Evolutionary conservation across 495 filamentous ascomycete species (phyloP).

Genomic region (Friedmanniomyces simplex): DNA sequence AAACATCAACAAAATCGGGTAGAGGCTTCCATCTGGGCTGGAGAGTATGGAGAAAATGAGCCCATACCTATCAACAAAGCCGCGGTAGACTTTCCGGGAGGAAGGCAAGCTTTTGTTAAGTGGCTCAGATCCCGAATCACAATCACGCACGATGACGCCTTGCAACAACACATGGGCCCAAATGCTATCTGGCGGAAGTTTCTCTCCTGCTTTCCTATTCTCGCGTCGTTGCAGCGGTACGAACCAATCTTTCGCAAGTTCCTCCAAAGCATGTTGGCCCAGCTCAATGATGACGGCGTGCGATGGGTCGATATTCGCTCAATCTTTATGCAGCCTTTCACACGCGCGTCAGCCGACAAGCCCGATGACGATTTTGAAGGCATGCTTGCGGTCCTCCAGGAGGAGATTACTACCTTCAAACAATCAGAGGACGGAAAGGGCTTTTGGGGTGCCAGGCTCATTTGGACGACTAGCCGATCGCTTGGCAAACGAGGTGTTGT

Average conservation of each 20-base stretch:
- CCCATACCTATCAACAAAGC: conserved; percentile 52
- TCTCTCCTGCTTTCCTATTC: conserved; percentile 52
- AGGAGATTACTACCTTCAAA: conserved; percentile 71
- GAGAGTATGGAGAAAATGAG: conserved; percentile 44
- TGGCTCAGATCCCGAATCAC: conserved; percentile 72
- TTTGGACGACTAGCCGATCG: conserved; percentile 67
- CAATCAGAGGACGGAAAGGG: conserved; percentile 53
- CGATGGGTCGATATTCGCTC: conserved; percentile 64
- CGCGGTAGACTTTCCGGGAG: conserved; percentile 64
- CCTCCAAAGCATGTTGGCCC: conserved; percentile 53
- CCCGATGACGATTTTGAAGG: conserved; percentile 53
- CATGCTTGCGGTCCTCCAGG: conserved; percentile 58
- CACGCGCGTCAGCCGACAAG: conserved; percentile 44
- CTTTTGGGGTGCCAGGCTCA: conserved; percentile 81
- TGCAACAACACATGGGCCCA: conserved; percentile 71
- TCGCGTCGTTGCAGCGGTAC: conserved; percentile 69
- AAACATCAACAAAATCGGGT: conserved; percentile 19
- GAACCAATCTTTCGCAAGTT: conserved; percentile 82
- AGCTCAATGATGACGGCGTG: conserved; percentile 66
- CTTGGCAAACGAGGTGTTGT: conserved; percentile 56
- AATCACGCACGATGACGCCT: conserved; percentile 57
- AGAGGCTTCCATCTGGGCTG: conserved; percentile 45
- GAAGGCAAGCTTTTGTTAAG: conserved; percentile 55
- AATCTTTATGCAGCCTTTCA: conserved; percentile 51
- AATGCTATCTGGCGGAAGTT: conserved; percentile 76